Base-by-base conservation (phyloP, 495 filamentous ascomycete species). In the Elaphomyces granulatus region DNA sequence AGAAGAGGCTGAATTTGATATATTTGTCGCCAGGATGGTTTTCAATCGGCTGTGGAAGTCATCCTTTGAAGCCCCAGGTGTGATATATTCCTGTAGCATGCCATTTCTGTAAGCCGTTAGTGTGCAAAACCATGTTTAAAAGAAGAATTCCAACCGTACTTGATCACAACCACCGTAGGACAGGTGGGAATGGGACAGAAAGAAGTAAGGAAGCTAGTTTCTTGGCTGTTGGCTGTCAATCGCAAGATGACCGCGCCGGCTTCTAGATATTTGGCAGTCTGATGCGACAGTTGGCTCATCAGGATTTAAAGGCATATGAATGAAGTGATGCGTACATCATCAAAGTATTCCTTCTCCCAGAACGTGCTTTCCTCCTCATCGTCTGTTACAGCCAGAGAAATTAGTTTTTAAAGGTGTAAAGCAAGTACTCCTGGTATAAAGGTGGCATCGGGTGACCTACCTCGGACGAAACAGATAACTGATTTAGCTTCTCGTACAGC, bases 261-360 rank as follows among this genome's bases (percentile, higher is more conserved):
- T 28, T 58, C 50, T 10, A 93, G 60, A 14, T 75, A 34, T 6
- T 10, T 36, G 30, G 9, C 7, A 12, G 12, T 28, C 23, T 28
- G 23, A 6, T 12, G 23, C 12, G 12, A 6, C 23, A 6, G 23
- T 28, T 21, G 38, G 6, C 28, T 20, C 6, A 35, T 15, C 14
- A 16, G 30, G 23, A n/a, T n/a, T n/a, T n/a, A n/a, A n/a, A n/a
- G n/a, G n/a, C n/a, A n/a, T n/a, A n/a, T n/a, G n/a, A n/a, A n/a
- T n/a, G n/a, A n/a, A n/a, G n/a, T n/a, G n/a, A n/a, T n/a, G n/a
- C n/a, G n/a, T n/a, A n/a, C 64, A 9, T 70, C 59, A 10, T 56
- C 51, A 14, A 92, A 71, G 50, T 78, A 85, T 14, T 81, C 75
- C 30, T 76, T 51, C 54, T 94, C 83, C 88, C 88, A 96, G 43